phyloP scores from a whole-genome alignment of 257 asterid species.

The Solanum infundibuliforme region DNA sequence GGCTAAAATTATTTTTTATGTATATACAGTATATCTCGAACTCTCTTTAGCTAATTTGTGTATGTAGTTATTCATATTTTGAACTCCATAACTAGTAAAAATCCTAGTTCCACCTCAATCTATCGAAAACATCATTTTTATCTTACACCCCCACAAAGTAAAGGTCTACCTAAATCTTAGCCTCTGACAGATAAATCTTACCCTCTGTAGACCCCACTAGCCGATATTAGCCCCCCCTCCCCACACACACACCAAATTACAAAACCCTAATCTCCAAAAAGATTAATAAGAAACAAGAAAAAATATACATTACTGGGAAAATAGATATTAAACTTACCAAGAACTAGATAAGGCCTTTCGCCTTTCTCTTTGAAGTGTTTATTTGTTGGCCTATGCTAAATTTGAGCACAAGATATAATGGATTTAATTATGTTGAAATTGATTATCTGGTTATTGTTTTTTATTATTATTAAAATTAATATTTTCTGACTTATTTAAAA shows the following conservation, averaged over 20 bases:
- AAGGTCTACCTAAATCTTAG: neutral
- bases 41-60: neutral
- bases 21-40: neutral
- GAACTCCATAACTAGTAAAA: neutral
- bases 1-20: neutral
- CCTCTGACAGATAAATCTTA: too few relatives aligned
- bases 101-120: fast-evolving
- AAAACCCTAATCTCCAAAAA: neutral
- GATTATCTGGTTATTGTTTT: neutral
- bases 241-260: neutral
- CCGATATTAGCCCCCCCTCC: too few relatives aligned
- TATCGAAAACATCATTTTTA: neutral
- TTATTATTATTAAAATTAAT: too few relatives aligned
- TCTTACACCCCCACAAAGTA: neutral
- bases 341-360: neutral
- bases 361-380: neutral
- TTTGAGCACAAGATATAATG: neutral
- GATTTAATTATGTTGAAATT: neutral
- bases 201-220: neutral
- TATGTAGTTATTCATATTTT: neutral
- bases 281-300: neutral
- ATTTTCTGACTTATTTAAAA: too few relatives aligned
- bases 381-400: neutral
- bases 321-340: neutral
- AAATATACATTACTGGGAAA: neutral